Evolutionary conservation across 139 green algal species (phyloP).

Genomic region (Chlorella sp.): DNA sequence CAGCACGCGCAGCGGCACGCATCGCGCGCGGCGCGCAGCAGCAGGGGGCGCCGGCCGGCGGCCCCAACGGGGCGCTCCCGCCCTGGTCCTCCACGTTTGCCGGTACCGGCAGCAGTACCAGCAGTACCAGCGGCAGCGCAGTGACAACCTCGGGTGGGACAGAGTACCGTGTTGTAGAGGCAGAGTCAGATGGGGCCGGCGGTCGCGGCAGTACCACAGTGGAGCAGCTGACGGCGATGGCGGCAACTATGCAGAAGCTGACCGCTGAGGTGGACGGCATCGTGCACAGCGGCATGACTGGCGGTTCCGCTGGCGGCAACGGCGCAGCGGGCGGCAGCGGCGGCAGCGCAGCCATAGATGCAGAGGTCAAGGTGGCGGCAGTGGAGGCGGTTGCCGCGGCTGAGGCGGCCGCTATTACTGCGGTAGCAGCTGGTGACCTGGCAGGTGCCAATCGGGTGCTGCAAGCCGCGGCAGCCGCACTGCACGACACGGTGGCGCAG

Average conservation of each 20-base stretch:
- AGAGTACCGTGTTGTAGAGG: too few species aligned
- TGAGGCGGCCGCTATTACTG: slow-evolving; percentile 18
- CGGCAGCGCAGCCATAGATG: neutral
- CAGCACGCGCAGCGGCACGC: slow-evolving; percentile 74
- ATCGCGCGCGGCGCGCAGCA: slow-evolving; percentile 30
- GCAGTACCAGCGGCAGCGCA: neutral
- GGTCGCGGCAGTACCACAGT: neutral
- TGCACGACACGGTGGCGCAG: slow-evolving; percentile 30
- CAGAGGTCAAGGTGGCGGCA: slow-evolving; percentile 17
- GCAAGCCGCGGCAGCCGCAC: slow-evolving; percentile 17
- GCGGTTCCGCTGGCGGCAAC: neutral
- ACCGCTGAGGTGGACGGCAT: slow-evolving; percentile 39
- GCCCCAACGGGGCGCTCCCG: too few species aligned
- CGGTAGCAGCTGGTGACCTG: slow-evolving; percentile 34
- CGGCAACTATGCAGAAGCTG: slow-evolving; percentile 38
- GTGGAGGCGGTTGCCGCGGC: slow-evolving; percentile 22
- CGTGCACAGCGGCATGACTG: slow-evolving; percentile 10
- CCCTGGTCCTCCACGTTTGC: neutral
- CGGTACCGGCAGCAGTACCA: neutral
- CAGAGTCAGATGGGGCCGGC: neutral
- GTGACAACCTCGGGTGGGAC: too few species aligned
- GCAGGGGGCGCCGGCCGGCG: neutral
- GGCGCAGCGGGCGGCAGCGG: neutral
- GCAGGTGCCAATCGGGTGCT: slow-evolving; percentile 31
- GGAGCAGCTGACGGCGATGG: slow-evolving; percentile 36